Conservation (phyloP, 495 filamentous ascomycete species). For the Echria macrotheca region DNA sequence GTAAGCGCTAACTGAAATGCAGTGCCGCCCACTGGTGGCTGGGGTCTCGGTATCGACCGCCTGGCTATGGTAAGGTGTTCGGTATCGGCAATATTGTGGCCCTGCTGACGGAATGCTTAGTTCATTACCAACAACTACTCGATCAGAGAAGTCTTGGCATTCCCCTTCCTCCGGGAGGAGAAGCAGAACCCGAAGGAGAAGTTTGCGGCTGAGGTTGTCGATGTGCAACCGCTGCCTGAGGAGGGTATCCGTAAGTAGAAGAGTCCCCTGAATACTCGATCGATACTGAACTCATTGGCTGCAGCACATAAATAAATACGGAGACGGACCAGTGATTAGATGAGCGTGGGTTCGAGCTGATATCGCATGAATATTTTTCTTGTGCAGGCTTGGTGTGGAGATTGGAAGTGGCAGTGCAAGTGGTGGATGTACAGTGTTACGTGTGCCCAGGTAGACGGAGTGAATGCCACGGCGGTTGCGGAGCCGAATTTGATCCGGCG, state of each 20-base stretch:
- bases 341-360: no score
- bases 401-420: not conserved
- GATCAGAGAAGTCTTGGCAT: slow-evolving; percentile 94
- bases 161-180: slow-evolving; percentile 59
- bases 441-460: not conserved
- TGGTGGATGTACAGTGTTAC: not conserved
- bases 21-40: slow-evolving; percentile 89
- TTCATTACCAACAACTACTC: slow-evolving; percentile 91
- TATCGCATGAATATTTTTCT: not conserved
- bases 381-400: not conserved
- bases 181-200: slow-evolving; percentile 40
- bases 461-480: no score
- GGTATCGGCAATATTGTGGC: not conserved
- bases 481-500: no score
- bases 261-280: not conserved
- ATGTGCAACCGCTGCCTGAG: slow-evolving; percentile 56
- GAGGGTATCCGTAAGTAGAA: slow-evolving; percentile 62
- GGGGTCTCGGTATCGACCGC: slow-evolving; percentile 96
- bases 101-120: not conserved
- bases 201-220: slow-evolving; percentile 61
- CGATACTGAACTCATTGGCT: not conserved
- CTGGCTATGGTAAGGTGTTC: slow-evolving; percentile 68
- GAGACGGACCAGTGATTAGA: not conserved
- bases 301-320: slow-evolving; percentile 28
- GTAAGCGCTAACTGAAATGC: slow-evolving; percentile 42